Base-by-base conservation (phyloP, 768 basidiomycete genomes). In the Suillus weaverae region DNA sequence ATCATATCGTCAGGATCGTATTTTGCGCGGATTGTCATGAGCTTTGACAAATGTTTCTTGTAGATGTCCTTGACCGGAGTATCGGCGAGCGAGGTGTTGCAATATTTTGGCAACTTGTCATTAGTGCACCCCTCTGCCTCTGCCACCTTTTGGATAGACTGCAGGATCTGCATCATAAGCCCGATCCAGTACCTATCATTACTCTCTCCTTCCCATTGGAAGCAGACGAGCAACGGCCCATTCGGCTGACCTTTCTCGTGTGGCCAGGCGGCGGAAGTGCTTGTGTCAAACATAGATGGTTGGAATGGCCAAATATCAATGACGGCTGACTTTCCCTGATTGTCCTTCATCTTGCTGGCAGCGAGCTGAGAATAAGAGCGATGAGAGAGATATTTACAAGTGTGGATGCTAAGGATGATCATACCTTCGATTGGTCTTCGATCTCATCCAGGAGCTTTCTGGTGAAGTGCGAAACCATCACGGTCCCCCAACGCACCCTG, bases 261-360 rank as follows among this genome's bases (percentile, higher is more conserved):
- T 0, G 70, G 70, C 70, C 70, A 70, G 4, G 70, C 70, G 14
- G 62, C 55, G 7, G 13, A 2, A 4, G 59, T 70, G 14, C 67
- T 60, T 0, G 53, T 22, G 14, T 68, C 35, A 14, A 68, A 71
- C 62, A 70, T 71, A 50, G 51, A 36, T 9, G 38, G 10, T 33
- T 67, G 62, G 10, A 70, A 70, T 1, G 70, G 67, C 70, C 70
- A 70, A 10, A 70, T 11, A 30, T 60, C 41, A 7, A 68, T 16
- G 20, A 18, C 55, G 57, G 65, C 39, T 41, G 13, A 13, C 70
- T n/a, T 62, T n/a, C 67, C 63, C 0, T 50, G 54, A n/a, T 54
- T 4, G 20, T 35, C 11, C 5, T 10, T 32, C 26, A 70, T 36
- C 14, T 43, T 13, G 30, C 5, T 14, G 4, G 41, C 61, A 14